Evolutionary conservation across 1,284 basidiomycete species (phyloP), one percentile per base, ranked within the genome.

Genomic region (Ganoderma boninense): DNA sequence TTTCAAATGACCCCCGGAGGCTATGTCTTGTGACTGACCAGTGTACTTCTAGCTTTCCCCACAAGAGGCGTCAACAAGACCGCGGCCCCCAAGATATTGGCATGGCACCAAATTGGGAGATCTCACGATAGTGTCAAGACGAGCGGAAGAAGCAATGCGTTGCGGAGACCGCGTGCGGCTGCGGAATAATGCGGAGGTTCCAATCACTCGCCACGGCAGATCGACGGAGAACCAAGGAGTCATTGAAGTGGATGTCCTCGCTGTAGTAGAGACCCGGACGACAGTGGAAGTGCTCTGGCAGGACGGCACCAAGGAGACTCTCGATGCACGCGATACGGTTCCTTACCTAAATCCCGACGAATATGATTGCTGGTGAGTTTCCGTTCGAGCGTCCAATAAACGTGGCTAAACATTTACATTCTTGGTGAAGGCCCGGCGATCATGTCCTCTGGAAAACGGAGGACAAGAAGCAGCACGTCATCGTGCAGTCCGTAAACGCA

Each of bases 381-480:
- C 52, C 38, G 23, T 11, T 16, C 29, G 65, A 29, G 10, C 54
- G 18, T n/a, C 52, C 52, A 14, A 67, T 69, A 59, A 42, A 26
- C 26, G 2, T 16, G 2, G 20, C 54, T 43, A 13, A 62, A 38
- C 38, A 38, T 38, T 38, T 42, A 46, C 32, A 60, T 43, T 42
- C 61, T 61, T 62, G 35, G 7, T 65, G 4, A 63, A 95, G 95
- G 95, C 96, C 96, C 4, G 96, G 97, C 38, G 96, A 98, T 76
- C 91, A 95, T 80, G 91, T 97, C 13, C 77, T 96, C n/a, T 97
- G 94, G 91, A 92, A 92, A 77, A 89, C 86, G 52, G 94, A 95
- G 80, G 91, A 89, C 61, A 85, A 85, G 77, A 87, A 84, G 65
- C 86, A 87, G 46, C 84, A 90, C 54, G 96, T 92, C 1, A 87